Evolutionary conservation across 176 grass and related monocot species (phyloP).

Genomic region (Paspalum vaginatum): DNA sequence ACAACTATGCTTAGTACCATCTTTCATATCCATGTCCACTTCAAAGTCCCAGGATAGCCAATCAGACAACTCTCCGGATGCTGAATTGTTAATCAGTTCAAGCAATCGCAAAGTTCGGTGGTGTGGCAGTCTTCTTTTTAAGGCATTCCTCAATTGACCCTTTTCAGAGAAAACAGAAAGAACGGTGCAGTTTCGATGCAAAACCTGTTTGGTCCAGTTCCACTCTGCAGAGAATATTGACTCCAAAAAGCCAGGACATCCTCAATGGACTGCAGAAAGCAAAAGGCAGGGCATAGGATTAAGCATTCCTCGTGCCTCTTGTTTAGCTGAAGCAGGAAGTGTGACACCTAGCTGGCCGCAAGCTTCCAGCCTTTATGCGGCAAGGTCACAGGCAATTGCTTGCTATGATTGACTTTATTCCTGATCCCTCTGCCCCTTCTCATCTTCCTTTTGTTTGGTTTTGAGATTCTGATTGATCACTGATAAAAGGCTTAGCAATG

Average conservation of each 20-base stretch:
- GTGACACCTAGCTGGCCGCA: slow-evolving; percentile 9
- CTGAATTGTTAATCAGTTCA: background rate
- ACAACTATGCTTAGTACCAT: background rate
- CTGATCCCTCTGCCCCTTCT: slow-evolving; percentile 31
- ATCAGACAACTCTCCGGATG: background rate
- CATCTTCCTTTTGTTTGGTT: slow-evolving; percentile 8
- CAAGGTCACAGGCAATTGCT: slow-evolving; percentile 35
- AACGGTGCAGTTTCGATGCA: slow-evolving; percentile 25
- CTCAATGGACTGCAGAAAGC: slow-evolving; percentile 29
- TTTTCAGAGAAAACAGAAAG: background rate
- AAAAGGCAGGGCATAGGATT: slow-evolving; percentile 27
- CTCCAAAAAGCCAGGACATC: slow-evolving; percentile 5
- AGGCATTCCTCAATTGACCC: background rate
- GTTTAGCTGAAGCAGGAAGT: slow-evolving; percentile 27
- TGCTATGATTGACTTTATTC: slow-evolving; percentile 43
- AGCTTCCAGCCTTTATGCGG: slow-evolving; percentile 19
- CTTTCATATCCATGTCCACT: background rate
- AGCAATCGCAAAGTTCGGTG: background rate
- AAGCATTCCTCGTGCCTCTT: background rate
- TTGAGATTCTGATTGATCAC: background rate
- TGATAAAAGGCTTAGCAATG: slow-evolving; percentile 21
- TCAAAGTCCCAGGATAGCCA: background rate
- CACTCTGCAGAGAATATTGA: slow-evolving; percentile 9
- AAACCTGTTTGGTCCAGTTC: slow-evolving; percentile 7
- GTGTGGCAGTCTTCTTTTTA: slow-evolving; percentile 14